A percentile compares a stretch with the other conserved stretches of the same genome.
phyloP scores from a whole-genome alignment of 148 eudicot species.

The Arbutus unedo region DNA sequence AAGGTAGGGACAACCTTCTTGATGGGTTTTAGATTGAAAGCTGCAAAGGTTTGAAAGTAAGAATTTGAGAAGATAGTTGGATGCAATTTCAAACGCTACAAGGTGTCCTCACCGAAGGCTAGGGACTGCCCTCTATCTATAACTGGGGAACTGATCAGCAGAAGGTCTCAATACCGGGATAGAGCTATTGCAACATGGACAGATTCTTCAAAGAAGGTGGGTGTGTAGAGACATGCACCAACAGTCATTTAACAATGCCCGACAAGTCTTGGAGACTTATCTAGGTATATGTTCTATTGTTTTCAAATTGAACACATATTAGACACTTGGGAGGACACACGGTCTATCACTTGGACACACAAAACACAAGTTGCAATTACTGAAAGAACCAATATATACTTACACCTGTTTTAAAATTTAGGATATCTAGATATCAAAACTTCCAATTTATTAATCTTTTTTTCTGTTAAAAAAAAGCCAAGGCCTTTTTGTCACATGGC shows the following conservation, averaged over 20 bases:
- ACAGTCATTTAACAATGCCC: not conserved
- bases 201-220: not conserved
- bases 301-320: not conserved
- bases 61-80: not conserved
- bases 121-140: not conserved
- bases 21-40: not conserved
- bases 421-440: not conserved
- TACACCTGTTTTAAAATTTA: not conserved
- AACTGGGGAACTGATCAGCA: not conserved
- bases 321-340: not conserved
- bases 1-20: not conserved
- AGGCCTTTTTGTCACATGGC: not conserved
- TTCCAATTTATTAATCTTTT: not conserved
- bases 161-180: not conserved
- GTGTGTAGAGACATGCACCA: not conserved
- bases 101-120: not conserved
- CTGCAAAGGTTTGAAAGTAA: not conserved
- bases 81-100: not conserved
- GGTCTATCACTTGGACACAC: not conserved
- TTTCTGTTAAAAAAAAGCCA: too few species aligned
- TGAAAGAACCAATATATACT: not conserved
- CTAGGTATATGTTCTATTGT: not conserved
- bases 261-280: not conserved
- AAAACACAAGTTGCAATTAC: not conserved
- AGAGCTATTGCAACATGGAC: not conserved